These are phyloP conservation scores for Albizia julibrissin DNA, from an alignment of 306 rosid genomes.

Conservation along the genomic window DNA sequence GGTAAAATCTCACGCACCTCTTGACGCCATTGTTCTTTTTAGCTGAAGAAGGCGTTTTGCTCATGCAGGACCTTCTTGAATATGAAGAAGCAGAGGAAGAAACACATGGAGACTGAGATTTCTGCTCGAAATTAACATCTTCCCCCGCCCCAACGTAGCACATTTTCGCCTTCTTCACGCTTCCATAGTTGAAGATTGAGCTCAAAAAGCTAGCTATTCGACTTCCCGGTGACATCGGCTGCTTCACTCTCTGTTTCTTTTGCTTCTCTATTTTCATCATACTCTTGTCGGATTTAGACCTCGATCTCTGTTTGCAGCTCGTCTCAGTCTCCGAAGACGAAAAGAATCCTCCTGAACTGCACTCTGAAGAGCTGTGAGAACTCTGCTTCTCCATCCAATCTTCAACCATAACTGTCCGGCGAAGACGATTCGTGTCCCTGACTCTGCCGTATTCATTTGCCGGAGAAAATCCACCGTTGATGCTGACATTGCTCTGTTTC, in stretches of 20 bases:
- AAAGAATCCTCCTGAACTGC: conserved; percentile 62
- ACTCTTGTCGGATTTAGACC: conserved; percentile 28
- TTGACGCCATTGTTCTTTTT: conserved; percentile 35
- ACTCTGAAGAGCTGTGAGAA: conserved; percentile 53
- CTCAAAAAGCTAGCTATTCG: conserved; percentile 57
- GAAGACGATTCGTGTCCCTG: conserved; percentile 37
- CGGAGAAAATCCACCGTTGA: neutral
- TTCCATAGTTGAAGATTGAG: conserved; percentile 67
- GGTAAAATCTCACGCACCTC: conserved; percentile 63
- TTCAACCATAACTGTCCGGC: conserved; percentile 57
- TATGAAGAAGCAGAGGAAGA: conserved; percentile 50
- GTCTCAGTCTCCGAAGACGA: conserved; percentile 72
- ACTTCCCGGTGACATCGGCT: conserved; percentile 67
- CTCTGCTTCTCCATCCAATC: conserved; percentile 63
- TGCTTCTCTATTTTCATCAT: conserved; percentile 24
- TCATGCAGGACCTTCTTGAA: conserved; percentile 68
- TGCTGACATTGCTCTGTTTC: conserved; percentile 33
- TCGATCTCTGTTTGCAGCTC: conserved; percentile 36
- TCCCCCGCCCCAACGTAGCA: conserved; percentile 70
- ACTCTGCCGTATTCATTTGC: conserved; percentile 23
- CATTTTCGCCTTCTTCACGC: conserved; percentile 73
- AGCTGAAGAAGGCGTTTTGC: conserved; percentile 32
- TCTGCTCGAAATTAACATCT: conserved; percentile 57
- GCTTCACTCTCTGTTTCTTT: conserved; percentile 53
- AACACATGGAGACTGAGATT: conserved; percentile 45